Evolutionary conservation across 768 basidiomycete genomes (phyloP).

Genomic region (Pleurotus tuber-regium): DNA sequence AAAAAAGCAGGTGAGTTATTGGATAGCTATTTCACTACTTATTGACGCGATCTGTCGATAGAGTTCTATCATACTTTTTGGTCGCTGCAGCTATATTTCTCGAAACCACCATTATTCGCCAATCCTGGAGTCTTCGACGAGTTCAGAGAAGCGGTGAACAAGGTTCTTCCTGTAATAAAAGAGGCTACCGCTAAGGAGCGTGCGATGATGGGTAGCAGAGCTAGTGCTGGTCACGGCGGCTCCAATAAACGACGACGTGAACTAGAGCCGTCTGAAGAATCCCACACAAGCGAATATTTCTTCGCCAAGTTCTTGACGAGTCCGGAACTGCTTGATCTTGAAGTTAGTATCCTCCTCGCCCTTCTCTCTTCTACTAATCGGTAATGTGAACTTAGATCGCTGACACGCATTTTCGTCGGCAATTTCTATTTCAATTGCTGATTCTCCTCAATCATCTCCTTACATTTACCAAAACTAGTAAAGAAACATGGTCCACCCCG

Average conservation of each 20-base stretch:
- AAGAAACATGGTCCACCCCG: constrained; percentile 54
- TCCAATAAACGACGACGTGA: constrained; percentile 69
- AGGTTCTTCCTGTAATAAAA: constrained; percentile 74
- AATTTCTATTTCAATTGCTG: constrained; percentile 83
- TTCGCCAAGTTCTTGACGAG: constrained; percentile 93
- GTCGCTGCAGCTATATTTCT: constrained; percentile 85
- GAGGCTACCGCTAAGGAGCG: constrained; percentile 88
- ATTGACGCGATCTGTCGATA: constrained; percentile 19
- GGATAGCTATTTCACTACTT: neutral
- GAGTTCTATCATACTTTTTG: constrained; percentile 90
- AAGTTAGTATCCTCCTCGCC: constrained; percentile 52
- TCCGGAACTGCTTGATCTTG: constrained; percentile 81
- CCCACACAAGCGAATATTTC: constrained; percentile 70
- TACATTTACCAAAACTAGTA: constrained; percentile 67
- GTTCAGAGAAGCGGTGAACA: constrained; percentile 70
- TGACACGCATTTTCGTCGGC: constrained; percentile 90
- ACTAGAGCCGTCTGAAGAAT: constrained; percentile 46
- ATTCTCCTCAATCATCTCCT: constrained; percentile 76
- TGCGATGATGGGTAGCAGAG: constrained; percentile 80
- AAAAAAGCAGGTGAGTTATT: constrained; percentile 60
- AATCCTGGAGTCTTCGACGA: constrained; percentile 50
- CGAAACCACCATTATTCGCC: constrained; percentile 71
- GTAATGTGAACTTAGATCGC: constrained; percentile 56
- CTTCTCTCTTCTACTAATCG: constrained; percentile 8
- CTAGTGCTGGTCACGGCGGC: constrained; percentile 28